Evolutionary conservation across 306 rosid species (phyloP), one percentile per base, ranked within the genome.

Genomic region (Glycyrrhiza uralensis): DNA sequence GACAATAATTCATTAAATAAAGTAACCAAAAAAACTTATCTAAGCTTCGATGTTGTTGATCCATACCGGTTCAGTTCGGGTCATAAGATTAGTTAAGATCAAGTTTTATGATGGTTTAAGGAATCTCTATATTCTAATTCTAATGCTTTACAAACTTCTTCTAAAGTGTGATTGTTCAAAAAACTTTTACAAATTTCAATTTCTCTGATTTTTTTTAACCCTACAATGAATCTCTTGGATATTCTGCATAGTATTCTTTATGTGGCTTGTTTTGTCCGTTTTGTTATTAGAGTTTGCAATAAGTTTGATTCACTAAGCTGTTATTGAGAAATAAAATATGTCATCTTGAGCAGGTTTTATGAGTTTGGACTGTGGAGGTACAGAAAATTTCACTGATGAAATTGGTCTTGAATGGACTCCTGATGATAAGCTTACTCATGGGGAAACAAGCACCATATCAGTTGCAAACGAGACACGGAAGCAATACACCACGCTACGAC

Each of bases 281-380:
- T 23, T 29, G 23, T 47, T 41, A 9, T 30, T 45, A 19, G 71
- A 38, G 49, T 14, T 78, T 54, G 41, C 12, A 12, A 22, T 32
- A 71, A 12, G 29, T 63, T 18, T 13, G 5, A 26, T 32, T 20
- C 66, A 29, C 6, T 26, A 22, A 3, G 38, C 15, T 73, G 24
- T 52, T 22, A 54, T 44, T 35, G 20, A 38, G 39, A 73, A 20
- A 74, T 38, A 12, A 45, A 55, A 22, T 15, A 35, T 59, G 56
- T 61, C 41, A 57, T 60, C 18, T 72, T 77, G 56, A 75, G 71
- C 86, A 93, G 96, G 97, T 56, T 93, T 93, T 85, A 77, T 91
- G 46, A 93, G 98, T 83, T 82, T 93, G 85, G 97, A 93, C 75
- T 93, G 98, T 71, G 97, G 98, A 77, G 98, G 98, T 46, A 36